These are phyloP conservation scores for Lagerstroemia fauriei DNA, from an alignment of 441 rosid species.

Conservation along the genomic window DNA sequence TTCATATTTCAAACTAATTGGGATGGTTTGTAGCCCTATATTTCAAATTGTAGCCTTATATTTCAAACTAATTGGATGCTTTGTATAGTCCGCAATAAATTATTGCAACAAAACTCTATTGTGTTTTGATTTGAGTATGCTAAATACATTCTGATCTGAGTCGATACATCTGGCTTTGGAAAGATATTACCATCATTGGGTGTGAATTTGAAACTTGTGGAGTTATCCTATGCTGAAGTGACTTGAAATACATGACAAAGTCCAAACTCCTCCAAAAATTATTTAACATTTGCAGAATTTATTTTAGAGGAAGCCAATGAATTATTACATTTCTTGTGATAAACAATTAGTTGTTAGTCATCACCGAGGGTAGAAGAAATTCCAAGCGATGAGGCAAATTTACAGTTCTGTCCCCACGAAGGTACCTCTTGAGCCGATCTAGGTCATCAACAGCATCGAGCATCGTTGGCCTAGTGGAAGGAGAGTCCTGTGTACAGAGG, in stretches of 20 bases:
- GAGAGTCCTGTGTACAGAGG: slow-evolving; percentile 58
- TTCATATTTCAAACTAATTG: not conserved
- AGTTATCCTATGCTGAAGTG: not conserved
- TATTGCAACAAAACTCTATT: not conserved
- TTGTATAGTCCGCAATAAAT: not conserved
- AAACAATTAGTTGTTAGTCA: slow-evolving; percentile 23
- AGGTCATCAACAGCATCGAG: slow-evolving; percentile 59
- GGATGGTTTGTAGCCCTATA: not conserved
- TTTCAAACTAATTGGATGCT: not conserved
- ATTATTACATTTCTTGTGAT: not conserved
- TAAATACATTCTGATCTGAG: not conserved
- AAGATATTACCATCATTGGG: not conserved
- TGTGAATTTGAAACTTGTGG: not conserved
- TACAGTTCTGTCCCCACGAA: slow-evolving; percentile 44
- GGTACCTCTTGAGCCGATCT: slow-evolving; percentile 55
- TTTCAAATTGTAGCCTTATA: no score
- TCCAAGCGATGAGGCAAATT: slow-evolving; percentile 56
- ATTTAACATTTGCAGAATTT: not conserved
- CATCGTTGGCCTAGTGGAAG: slow-evolving; percentile 59
- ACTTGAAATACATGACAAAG: not conserved
- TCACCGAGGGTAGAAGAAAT: slow-evolving; percentile 48
- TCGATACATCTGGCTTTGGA: not conserved
- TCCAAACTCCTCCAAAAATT: not conserved
- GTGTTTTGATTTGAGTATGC: not conserved
- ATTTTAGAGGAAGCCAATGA: not conserved